Evolutionary conservation across 805 yeast species (phyloP), one percentile per base, ranked within the genome.

Genomic region (Kuraishia hungarica): DNA sequence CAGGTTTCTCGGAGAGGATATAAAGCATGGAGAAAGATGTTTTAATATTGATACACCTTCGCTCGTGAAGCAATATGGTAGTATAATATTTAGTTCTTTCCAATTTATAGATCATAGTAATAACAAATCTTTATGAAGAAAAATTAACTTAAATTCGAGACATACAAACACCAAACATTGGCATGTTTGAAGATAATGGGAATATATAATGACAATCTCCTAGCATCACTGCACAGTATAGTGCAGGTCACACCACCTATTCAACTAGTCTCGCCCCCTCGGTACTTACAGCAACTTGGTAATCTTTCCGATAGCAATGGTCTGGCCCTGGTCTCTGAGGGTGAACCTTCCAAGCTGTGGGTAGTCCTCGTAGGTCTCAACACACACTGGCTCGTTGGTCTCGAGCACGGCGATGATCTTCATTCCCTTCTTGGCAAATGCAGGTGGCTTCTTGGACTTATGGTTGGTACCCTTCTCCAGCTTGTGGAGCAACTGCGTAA

Each of bases 381-480:
- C 86, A 77, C 98, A 94, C 46, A 94, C 89, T 23, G 97, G 93
- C 63, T 84, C 91, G 51, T 83, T 77, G 19, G 91, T 78, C 75
- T 92, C 97, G 66, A 94, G 77, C 50, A 87, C 82, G 39, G 97
- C 99, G 70, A 94, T 92, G 64, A 94, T 83, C 84, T 90, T 93
- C 98, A 93, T 93, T 66, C 99, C 99, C 81, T 89, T 89, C 75
- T 93, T 94, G 60, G 98, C 99, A 72, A 91, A 94, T 53, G 97
- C 96, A 58, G 99, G 99, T 39, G 99, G 89, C 72, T 89, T 91
- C 81, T 91, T 94, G 58, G 97, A 89, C 73, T 84, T 88, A 77
- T 97, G 87, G 81, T 93, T 93, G 56, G 98, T 91, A 60, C 97
- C 97, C 78, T 89, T 93, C 72, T 94, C 96, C 65, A 94, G 78